Evolutionary conservation across 1,284 basidiomycete species (phyloP), one percentile per base, ranked within the genome.

Genomic region (Ceratobasidium theobromae): DNA sequence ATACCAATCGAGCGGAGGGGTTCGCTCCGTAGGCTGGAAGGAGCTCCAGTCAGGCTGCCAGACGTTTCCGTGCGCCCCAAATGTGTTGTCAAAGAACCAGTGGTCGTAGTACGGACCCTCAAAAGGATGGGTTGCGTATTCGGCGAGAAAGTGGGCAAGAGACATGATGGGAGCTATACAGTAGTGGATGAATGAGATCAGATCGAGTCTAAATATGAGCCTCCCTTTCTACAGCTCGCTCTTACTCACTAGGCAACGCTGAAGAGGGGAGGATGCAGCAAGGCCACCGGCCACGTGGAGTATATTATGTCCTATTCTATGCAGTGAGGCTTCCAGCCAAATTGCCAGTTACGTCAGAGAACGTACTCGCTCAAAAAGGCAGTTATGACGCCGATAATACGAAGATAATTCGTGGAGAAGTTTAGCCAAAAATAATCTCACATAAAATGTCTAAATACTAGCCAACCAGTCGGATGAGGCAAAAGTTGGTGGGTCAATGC

Each of bases 1-100:
- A 2, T 80, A 79, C 3, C 90, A 75, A 68, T 91, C 87, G 9
- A 90, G 77, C 0, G 84, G 82, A 5, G 87, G 52, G 16, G 67
- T 21, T 6, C 67, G 67, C 18, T 41, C 86, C 18, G 28, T 77
- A 53, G n/a, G 73, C 67, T 38, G 60, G 62, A 30, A 49, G 28
- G 16, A 30, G 57, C 53, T 62, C 64, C 35, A 57, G 41, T 60
- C 55, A 4, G 55, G 55, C 14, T 32, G 45, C 55, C 55, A 60
- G 32, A 60, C 23, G 21, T 60, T 41, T 18, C 55, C 55, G 45
- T 45, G 45, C 3, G 54, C 45, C 11, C 54, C 54, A 57, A 45
- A 57, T 38, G 43, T 57, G 51, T 18, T 33, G 6, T 41, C 54
- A 2, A 23, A 16, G 25, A 57, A 25, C 54, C 54, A 57, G 40